Percentiles rank a stretch among this genome's conserved stretches.
Evolutionary conservation across 2,329 filamentous ascomycete species (phyloP).

Genomic region (Arthroderma sp.): DNA sequence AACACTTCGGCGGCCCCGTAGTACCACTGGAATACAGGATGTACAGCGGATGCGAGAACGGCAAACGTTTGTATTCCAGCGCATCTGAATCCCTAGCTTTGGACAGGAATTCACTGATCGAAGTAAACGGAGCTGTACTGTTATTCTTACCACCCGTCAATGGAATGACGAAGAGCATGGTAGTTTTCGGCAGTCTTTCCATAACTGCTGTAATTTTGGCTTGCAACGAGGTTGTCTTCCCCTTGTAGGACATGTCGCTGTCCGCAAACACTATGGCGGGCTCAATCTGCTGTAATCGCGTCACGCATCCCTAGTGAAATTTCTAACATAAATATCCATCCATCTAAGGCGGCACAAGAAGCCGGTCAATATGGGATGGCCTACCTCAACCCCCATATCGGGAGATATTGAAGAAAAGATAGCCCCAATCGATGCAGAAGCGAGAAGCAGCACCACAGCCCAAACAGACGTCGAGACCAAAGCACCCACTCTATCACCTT

Average conservation of each 20-base stretch:
- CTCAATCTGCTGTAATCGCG: slow-evolving; percentile 27
- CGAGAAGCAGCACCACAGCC: slow-evolving; percentile 31
- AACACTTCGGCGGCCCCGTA: slow-evolving; percentile 33
- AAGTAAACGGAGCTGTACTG: slow-evolving; percentile 13
- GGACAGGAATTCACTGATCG: slow-evolving; percentile 21
- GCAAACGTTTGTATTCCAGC: slow-evolving; percentile 25
- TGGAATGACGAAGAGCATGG: slow-evolving; percentile 14
- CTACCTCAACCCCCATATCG: slow-evolving; percentile 28
- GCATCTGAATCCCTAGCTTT: slow-evolving; percentile 17
- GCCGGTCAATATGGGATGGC: neutral
- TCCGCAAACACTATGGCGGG: slow-evolving; percentile 31
- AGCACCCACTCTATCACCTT: slow-evolving; percentile 28
- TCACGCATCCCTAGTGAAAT: slow-evolving; percentile 18
- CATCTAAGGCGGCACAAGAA: neutral
- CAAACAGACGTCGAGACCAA: slow-evolving; percentile 32
- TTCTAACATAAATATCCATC: neutral
- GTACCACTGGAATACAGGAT: slow-evolving; percentile 34
- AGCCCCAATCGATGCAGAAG: slow-evolving; percentile 29
- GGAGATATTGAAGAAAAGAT: slow-evolving; percentile 34
- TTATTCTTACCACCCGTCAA: slow-evolving; percentile 3
- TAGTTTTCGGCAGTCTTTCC: slow-evolving; percentile 15
- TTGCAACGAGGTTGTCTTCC: slow-evolving; percentile 20
- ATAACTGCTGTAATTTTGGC: slow-evolving; percentile 22
- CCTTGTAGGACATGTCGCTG: slow-evolving; percentile 28
- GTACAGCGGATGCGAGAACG: slow-evolving; percentile 31